These are phyloP conservation scores for Podospora tetraspora DNA, from an alignment of 495 filamentous ascomycete genomes.

Conservation along the genomic window DNA sequence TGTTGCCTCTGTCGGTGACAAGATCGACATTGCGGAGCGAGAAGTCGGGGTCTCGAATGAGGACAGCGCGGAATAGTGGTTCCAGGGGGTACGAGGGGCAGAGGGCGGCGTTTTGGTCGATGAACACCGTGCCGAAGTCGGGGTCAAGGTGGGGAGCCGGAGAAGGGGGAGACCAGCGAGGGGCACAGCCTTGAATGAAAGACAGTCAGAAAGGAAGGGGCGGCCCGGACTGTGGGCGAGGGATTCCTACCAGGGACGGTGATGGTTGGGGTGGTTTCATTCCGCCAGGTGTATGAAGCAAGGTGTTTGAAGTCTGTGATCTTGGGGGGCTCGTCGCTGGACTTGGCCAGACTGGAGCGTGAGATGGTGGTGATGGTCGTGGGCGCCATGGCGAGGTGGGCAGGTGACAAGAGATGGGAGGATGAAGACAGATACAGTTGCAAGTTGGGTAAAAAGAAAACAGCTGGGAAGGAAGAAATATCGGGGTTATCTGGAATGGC, in stretches of 20 bases:
- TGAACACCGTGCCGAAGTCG: constrained; percentile 37
- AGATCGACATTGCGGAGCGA: constrained; percentile 41
- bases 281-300: constrained; percentile 48
- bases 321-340: background rate
- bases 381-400: background rate
- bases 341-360: background rate
- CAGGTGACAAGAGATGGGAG: background rate
- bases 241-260: constrained; percentile 30
- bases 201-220: background rate
- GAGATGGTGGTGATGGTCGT: background rate
- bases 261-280: constrained; percentile 35
- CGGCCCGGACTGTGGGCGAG: background rate
- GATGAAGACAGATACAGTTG: background rate
- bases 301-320: constrained; percentile 41
- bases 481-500: background rate
- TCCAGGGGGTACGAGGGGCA: constrained; percentile 44
- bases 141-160: constrained; percentile 24
- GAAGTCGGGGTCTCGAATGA: constrained; percentile 38
- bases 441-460: background rate
- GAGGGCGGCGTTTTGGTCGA: constrained; percentile 41
- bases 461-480: background rate
- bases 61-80: constrained; percentile 47
- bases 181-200: constrained; percentile 16
- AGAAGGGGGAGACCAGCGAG: constrained; percentile 35
- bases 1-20: constrained; percentile 49